phyloP scores from a whole-genome alignment of 768 basidiomycete species.

The Boletus edulis region DNA sequence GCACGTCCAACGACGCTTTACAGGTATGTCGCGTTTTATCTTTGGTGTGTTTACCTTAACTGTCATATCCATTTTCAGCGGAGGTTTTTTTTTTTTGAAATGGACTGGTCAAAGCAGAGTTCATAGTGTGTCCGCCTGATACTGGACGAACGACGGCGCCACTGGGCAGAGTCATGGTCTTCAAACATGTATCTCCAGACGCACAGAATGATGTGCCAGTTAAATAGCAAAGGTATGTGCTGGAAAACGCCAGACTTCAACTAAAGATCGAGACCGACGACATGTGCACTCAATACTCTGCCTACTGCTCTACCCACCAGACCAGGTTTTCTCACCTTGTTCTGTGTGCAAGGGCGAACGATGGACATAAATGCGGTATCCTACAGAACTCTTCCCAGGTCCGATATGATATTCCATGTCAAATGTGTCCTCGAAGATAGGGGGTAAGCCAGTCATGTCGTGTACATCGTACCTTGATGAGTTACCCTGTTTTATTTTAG shows the following conservation, averaged over 20 bases:
- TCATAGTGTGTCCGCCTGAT: not conserved
- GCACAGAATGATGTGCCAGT: constrained; percentile 5
- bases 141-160: constrained; percentile 13
- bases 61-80: not conserved
- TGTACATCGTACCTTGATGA: not conserved
- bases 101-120: not conserved
- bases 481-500: not conserved
- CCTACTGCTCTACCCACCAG: constrained; percentile 6
- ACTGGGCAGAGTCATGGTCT: not conserved
- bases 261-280: constrained; percentile 5
- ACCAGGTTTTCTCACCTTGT: not conserved
- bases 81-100: not conserved
- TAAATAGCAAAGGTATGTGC: constrained; percentile 22
- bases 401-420: constrained; percentile 6
- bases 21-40: constrained; percentile 9
- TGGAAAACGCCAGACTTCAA: constrained; percentile 4
- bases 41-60: not conserved
- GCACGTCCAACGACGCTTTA: not conserved
- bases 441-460: not conserved
- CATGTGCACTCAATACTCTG: constrained; percentile 15
- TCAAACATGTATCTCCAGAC: not conserved
- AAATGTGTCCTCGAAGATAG: constrained; percentile 1
- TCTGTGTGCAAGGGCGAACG: not conserved
- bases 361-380: not conserved
- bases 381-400: accelerated